Percentiles rank a stretch among this genome's conserved stretches.
These are phyloP conservation scores for Kalaharituber pfeilii DNA, from an alignment of 2,329 filamentous ascomycete genomes.

Conservation along the genomic window DNA sequence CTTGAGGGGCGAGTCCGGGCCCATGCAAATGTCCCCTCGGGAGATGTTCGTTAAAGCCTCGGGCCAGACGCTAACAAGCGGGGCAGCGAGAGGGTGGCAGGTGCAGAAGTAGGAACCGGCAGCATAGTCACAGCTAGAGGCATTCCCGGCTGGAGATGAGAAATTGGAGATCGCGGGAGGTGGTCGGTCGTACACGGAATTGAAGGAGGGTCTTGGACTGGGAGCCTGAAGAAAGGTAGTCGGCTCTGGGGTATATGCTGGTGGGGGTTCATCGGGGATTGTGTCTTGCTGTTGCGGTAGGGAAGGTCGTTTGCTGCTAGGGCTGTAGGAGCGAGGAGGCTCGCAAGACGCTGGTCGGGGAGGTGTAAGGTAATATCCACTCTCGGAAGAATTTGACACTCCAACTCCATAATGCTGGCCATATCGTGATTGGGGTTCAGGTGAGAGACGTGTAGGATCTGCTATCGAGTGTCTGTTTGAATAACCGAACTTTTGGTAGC, in stretches of 20 bases:
- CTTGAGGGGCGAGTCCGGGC: constrained; percentile 31
- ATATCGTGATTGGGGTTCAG: no score
- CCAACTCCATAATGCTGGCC: no score
- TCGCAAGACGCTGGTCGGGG: no score
- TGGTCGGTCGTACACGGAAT: constrained; percentile 3
- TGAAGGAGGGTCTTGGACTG: constrained; percentile 2
- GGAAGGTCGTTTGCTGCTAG: no score
- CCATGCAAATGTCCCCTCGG: constrained; percentile 37
- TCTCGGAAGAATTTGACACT: no score
- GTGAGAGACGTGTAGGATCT: no score
- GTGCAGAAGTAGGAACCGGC: constrained; percentile 50
- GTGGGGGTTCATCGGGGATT: constrained; percentile 3
- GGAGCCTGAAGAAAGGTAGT: not conserved
- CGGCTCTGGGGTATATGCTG: constrained; percentile 5
- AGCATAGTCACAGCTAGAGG: constrained; percentile 44
- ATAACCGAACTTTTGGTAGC: no score
- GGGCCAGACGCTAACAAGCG: constrained; percentile 27
- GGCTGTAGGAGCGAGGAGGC: no score
- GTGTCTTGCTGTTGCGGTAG: no score
- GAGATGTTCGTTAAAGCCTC: constrained; percentile 35
- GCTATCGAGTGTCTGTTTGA: no score
- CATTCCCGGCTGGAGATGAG: constrained; percentile 51
- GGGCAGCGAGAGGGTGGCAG: constrained; percentile 40
- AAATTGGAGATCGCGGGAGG: constrained; percentile 2
- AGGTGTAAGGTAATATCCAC: no score